Base-by-base conservation (phyloP, 2,329 filamentous ascomycete species). In the Neoascochyta sp. region DNA sequence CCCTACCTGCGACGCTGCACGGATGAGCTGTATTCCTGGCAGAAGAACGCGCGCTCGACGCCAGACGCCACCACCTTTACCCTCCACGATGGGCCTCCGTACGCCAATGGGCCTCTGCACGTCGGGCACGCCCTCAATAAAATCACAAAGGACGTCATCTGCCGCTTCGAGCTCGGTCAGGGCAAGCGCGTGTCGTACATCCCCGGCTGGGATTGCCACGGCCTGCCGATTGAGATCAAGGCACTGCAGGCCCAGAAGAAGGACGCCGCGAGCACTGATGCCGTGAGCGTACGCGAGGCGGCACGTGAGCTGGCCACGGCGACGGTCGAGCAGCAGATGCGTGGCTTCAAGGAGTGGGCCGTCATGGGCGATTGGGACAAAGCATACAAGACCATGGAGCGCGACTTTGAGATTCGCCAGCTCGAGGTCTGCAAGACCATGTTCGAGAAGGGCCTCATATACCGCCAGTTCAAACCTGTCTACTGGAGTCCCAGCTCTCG, bases 191-290 rank as follows among this genome's bases (percentile, higher is more conserved):
- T 96, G 18, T 73, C 80, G 21, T 98, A 93, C 55, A 73, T 88
- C 10, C 92, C 92, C 2, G 90, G 92, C 24, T 98, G 92, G 92
- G 93, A 98, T 60, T 98, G 92, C 47, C 92, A 98, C 69, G 92
- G 92, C 0, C 74, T 98, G 27, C 92, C 92, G 1, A 98, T 98
- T 55, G 92, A 98, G 71, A 75, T 96, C 50, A 98, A 96, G 66
- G 92, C 89, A 14, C 74, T 98, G 10, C 83, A 84, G 50, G 64
- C 67, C 45, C 55, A 63, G 46, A 53, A 70, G 58, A 57, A 67
- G 52, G 45, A 54, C 52, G 49, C 45, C 4, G 29, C 52, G 11
- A 43, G 60, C 28, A 58, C 65, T 26, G 62, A 60, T 34, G 54
- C 69, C 1, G 67, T 78, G 27, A 73, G 76, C 41, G 75, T 88